Percentiles rank a stretch among this genome's conserved stretches.
phyloP scores from a whole-genome alignment of 768 basidiomycete genomes.

The Inosperma sp. region DNA sequence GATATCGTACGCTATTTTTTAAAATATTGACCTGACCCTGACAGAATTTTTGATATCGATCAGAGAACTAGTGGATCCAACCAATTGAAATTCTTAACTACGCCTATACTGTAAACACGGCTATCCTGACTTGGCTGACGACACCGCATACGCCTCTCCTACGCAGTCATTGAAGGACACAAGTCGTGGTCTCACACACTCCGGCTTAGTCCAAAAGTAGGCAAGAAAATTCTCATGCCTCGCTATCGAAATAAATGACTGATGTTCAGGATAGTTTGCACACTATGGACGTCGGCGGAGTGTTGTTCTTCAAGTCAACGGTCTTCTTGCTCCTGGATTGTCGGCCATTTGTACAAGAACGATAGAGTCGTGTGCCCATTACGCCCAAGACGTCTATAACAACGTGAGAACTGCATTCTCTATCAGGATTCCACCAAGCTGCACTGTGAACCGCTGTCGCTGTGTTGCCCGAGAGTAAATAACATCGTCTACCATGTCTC shows the following conservation, averaged over 20 bases:
- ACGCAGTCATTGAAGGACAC: neutral
- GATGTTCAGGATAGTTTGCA: neutral
- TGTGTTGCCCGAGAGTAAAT: no score
- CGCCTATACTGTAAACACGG: no score
- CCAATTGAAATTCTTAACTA: slow-evolving; percentile 7
- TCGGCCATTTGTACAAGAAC: no score
- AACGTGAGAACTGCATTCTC: no score
- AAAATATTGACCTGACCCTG: neutral
- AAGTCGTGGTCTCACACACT: neutral
- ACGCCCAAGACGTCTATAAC: no score
- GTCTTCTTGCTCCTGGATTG: no score
- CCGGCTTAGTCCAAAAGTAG: neutral
- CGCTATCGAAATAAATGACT: neutral
- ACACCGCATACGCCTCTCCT: neutral
- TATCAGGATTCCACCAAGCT: no score
- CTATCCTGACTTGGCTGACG: slow-evolving; percentile 7
- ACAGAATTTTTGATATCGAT: neutral
- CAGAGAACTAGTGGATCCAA: neutral
- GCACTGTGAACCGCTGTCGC: no score
- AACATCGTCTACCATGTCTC: no score
- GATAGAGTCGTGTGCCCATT: no score
- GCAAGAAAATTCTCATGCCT: neutral
- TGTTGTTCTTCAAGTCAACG: no score
- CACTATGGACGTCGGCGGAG: neutral
- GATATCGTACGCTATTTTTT: slow-evolving; percentile 8